A percentile compares a stretch with the other conserved stretches of the same genome.
Evolutionary conservation across 495 filamentous ascomycete species (phyloP).

Genomic region (Cercophora scortea): DNA sequence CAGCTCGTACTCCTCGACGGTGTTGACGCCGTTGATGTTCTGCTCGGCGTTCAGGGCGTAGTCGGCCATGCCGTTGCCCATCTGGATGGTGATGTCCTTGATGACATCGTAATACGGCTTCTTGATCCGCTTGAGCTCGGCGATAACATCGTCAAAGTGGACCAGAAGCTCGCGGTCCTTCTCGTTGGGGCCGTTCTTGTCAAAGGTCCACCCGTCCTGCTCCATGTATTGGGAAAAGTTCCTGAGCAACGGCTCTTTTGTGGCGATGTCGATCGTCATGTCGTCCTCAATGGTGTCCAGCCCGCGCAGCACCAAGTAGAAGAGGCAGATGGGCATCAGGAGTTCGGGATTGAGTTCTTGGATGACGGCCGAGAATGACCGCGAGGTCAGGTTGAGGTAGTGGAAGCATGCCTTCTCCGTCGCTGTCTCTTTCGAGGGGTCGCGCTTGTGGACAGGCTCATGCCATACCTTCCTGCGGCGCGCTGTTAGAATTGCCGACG

Average conservation of each 20-base stretch:
- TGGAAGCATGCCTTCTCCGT: constrained; percentile 76
- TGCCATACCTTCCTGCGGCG: constrained; percentile 86
- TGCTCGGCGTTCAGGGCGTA: constrained; percentile 76
- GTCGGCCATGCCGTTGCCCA: constrained; percentile 99
- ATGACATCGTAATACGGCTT: constrained; percentile 77
- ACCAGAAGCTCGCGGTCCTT: constrained; percentile 90
- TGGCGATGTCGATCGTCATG: constrained; percentile 74
- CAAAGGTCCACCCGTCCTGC: constrained; percentile 82
- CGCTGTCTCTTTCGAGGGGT: constrained; percentile 62
- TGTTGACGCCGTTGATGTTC: constrained; percentile 71
- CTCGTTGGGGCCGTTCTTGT: constrained; percentile 79
- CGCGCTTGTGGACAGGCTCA: constrained; percentile 79
- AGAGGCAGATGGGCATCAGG: constrained; percentile 80
- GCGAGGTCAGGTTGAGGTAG: constrained; percentile 79
- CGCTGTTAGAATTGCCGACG: constrained; percentile 1
- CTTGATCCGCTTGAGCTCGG: constrained; percentile 86
- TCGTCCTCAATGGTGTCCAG: constrained; percentile 98
- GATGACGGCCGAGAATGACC: constrained; percentile 90
- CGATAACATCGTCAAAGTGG: constrained; percentile 78
- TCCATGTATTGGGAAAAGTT: constrained; percentile 71
- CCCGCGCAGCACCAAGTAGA: constrained; percentile 85
- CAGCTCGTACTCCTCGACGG: constrained; percentile 79
- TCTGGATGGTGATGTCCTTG: constrained; percentile 87
- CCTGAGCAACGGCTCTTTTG: constrained; percentile 81
- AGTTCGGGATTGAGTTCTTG: constrained; percentile 92